Evolutionary conservation across 1,139 yeast genomes (phyloP), one percentile per base, ranked within the genome.

Genomic region (Hyphopichia wangnamkhiaoensis): DNA sequence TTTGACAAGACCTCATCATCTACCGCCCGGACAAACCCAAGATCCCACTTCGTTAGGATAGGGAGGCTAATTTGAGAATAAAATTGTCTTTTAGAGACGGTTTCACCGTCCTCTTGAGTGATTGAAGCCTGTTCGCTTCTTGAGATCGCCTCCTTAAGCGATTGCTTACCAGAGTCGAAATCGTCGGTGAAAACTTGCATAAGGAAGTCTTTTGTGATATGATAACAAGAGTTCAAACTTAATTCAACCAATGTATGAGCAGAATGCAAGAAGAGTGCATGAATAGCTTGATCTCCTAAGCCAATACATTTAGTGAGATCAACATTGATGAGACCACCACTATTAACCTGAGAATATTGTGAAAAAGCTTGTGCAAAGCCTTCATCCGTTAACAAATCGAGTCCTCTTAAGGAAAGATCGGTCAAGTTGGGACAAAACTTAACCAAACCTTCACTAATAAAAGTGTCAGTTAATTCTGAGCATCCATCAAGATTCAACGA

Each of bases 21-120:
- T 4, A 87, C 75, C 16, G 80, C 68, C 37, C 94, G 68, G 2
- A 88, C 88, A 63, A 90, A 90, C 0, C 96, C 93, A 12, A 80
- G 53, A 57, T 90, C 93, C 21, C 85, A 54, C 19, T 79, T 73
- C 0, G 88, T 79, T 38, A 90, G 62, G 29, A 80, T 68, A 0
- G 87, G 87, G 15, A 71, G 54, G 2, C 48, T 35, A 3, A 65
- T 43, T 29, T 57, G 54, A 3, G 50, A 38, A 35, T 42, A 66
- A 37, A 46, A 60, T n/a, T 37, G 37, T 14, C 25, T 31, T n/a
- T 25, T 20, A 2, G 34, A 25, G 8, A 29, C 35, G 5, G 42
- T 37, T 7, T 46, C 46, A 4, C 26, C 35, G 21, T 29, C n/a
- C 21, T 28, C 14, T 10, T 42, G 46, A 17, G 28, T 24, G 8